Percentiles rank a stretch among this genome's conserved stretches.
phyloP scores from a whole-genome alignment of 2,329 filamentous ascomycete genomes.

The Trichoderma pleuroti region DNA sequence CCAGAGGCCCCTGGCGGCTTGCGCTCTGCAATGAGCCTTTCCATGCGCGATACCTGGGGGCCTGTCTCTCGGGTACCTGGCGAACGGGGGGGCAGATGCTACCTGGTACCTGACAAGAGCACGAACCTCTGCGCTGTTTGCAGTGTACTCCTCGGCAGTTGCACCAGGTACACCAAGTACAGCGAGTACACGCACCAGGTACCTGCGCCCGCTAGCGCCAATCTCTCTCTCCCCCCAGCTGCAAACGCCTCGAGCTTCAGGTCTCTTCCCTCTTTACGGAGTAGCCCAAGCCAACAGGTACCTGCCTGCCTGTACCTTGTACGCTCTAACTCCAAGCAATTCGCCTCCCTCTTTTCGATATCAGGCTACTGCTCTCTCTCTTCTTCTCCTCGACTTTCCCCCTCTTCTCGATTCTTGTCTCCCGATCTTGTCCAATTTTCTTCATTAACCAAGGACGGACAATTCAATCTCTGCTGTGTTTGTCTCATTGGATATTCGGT shows the following conservation, averaged over 20 bases:
- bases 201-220: neutral
- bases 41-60: neutral
- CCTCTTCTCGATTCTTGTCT: neutral
- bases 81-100: neutral
- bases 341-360: constrained; percentile 15
- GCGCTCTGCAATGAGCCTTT: neutral
- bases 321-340: neutral
- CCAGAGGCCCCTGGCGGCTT: neutral
- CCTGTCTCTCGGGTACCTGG: neutral
- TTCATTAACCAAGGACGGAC: neutral
- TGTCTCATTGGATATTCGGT: neutral
- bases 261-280: neutral
- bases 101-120: neutral
- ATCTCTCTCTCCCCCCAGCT: neutral
- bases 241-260: constrained; percentile 7
- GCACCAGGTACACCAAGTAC: neutral
- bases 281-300: neutral
- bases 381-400: neutral
- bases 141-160: neutral
- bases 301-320: no score
- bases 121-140: neutral
- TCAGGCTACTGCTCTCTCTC: constrained; percentile 12
- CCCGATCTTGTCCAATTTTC: neutral
- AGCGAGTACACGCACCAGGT: neutral
- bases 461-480: neutral